Conservation (phyloP, 345 rosid species). For the Viola odorata region DNA sequence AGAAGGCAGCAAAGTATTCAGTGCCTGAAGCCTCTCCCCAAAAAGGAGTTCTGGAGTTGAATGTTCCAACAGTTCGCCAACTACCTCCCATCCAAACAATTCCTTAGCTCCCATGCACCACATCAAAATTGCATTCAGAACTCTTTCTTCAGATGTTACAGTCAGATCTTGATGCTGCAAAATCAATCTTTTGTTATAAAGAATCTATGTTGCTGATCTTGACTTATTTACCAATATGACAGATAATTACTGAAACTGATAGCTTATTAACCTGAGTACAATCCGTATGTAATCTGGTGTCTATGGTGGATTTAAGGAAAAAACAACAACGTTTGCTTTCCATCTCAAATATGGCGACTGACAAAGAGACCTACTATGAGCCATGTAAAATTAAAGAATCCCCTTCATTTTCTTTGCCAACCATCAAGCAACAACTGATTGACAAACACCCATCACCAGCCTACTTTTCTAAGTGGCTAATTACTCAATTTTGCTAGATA, state of each 20-base stretch:
- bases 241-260: not conserved
- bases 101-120: slow-evolving; percentile 78
- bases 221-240: not conserved
- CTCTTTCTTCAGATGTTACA: slow-evolving; percentile 87
- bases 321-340: too few relatives aligned
- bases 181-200: slow-evolving; percentile 23
- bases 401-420: too few relatives aligned
- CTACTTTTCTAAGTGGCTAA: too few relatives aligned
- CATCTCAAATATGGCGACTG: too few relatives aligned
- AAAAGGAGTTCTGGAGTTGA: slow-evolving; percentile 42
- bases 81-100: slow-evolving; percentile 58
- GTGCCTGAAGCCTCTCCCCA: slow-evolving; percentile 53
- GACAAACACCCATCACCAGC: too few relatives aligned
- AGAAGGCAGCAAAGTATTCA: slow-evolving; percentile 54
- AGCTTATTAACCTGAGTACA: too few relatives aligned
- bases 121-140: slow-evolving; percentile 82
- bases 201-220: slow-evolving; percentile 3
- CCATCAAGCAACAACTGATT: too few relatives aligned
- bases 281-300: too few relatives aligned
- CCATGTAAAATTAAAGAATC: too few relatives aligned
- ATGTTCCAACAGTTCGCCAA: slow-evolving; percentile 45
- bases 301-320: too few relatives aligned
- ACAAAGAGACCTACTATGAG: too few relatives aligned
- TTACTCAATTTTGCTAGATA: too few relatives aligned
- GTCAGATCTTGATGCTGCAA: slow-evolving; percentile 90